A percentile compares a stretch with the other conserved stretches of the same genome.
Conservation (phyloP, 768 basidiomycete species). For the Lentinula boryana region DNA sequence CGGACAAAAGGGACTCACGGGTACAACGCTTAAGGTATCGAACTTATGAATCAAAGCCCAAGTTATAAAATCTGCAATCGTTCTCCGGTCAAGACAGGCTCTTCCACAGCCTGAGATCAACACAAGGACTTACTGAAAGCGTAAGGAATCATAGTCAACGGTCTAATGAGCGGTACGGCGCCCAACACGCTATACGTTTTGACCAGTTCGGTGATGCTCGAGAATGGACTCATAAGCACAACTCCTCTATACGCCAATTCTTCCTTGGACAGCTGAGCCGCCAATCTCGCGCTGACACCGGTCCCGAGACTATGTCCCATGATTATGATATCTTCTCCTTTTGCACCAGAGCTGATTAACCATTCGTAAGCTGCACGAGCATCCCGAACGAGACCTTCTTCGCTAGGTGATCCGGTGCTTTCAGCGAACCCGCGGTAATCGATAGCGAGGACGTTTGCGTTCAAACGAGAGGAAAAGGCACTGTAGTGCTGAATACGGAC, state of each 20-base stretch:
- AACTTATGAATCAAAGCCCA: slow-evolving; percentile 51
- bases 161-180: slow-evolving; percentile 64
- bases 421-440: slow-evolving; percentile 95
- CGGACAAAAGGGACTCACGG: slow-evolving; percentile 32
- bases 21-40: slow-evolving; percentile 55
- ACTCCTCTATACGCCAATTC: slow-evolving; percentile 34
- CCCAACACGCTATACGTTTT: slow-evolving; percentile 66
- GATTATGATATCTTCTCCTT: slow-evolving; percentile 56
- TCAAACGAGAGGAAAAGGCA: slow-evolving; percentile 57
- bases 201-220: slow-evolving; percentile 51
- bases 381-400: slow-evolving; percentile 66
- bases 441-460: slow-evolving; percentile 73
- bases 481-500: slow-evolving; percentile 67
- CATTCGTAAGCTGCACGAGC: slow-evolving; percentile 80
- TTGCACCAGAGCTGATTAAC: slow-evolving; percentile 55
- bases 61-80: slow-evolving; percentile 42
- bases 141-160: slow-evolving; percentile 57
- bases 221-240: slow-evolving; percentile 53
- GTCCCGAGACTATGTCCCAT: slow-evolving; percentile 90
- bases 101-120: neutral
- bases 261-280: slow-evolving; percentile 40
- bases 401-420: slow-evolving; percentile 72
- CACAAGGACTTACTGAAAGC: slow-evolving; percentile 46
- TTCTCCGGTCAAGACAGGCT: neutral
- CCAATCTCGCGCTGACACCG: slow-evolving; percentile 57